Percentiles rank a stretch among this genome's conserved stretches.
Evolutionary conservation across 495 filamentous ascomycete species (phyloP).

Genomic region (Trichodelitschia bisporula): DNA sequence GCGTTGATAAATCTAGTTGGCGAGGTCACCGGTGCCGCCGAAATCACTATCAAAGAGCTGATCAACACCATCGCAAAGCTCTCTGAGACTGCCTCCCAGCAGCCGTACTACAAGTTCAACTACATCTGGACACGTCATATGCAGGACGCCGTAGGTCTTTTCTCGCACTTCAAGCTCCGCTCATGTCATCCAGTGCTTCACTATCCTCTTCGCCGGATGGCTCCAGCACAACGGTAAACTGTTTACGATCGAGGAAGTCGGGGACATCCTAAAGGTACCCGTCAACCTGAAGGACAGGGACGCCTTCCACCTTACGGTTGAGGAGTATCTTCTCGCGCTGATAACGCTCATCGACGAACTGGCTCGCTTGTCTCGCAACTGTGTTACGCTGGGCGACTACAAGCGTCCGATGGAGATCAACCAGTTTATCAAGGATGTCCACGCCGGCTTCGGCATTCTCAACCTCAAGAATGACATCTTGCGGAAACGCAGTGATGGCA

Average conservation of each 20-base stretch:
- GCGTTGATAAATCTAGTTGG: slow-evolving; percentile 10
- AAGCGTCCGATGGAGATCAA: slow-evolving; percentile 62
- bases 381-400: slow-evolving; percentile 80
- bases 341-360: slow-evolving; percentile 78
- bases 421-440: slow-evolving; percentile 81
- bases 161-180: neutral
- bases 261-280: slow-evolving; percentile 58
- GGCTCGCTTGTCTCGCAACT: slow-evolving; percentile 78
- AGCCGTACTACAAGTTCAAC: slow-evolving; percentile 95
- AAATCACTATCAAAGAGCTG: slow-evolving; percentile 30
- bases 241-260: slow-evolving; percentile 71
- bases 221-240: slow-evolving; percentile 29
- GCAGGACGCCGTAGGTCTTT: slow-evolving; percentile 46
- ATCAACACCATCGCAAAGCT: slow-evolving; percentile 32
- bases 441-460: slow-evolving; percentile 84
- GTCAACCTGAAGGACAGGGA: slow-evolving; percentile 80
- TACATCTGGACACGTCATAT: slow-evolving; percentile 57
- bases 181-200: slow-evolving; percentile 13
- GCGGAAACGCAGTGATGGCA: slow-evolving; percentile 64
- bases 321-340: slow-evolving; percentile 80
- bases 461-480: slow-evolving; percentile 92
- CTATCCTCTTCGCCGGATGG: slow-evolving; percentile 11
- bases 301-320: slow-evolving; percentile 82
- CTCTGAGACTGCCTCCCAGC: slow-evolving; percentile 42
- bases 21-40: slow-evolving; percentile 25